These are phyloP conservation scores for Karstenula rhodostoma DNA, from an alignment of 2,329 filamentous ascomycete genomes.

Conservation along the genomic window DNA sequence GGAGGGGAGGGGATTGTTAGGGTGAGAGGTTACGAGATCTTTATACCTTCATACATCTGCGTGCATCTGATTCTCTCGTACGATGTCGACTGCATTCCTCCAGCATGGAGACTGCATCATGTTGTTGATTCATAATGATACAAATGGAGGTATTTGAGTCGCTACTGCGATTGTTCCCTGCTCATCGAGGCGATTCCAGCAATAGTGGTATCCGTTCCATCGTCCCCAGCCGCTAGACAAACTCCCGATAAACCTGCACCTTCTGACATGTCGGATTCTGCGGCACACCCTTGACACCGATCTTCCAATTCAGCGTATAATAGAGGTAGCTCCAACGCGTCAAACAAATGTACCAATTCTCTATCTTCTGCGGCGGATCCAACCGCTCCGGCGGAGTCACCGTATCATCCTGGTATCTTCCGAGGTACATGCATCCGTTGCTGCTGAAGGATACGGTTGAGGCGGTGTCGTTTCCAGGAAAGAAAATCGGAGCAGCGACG, in stretches of 20 bases:
- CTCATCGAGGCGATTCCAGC: too few relatives aligned
- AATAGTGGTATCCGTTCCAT: not conserved
- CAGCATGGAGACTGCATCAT: not conserved
- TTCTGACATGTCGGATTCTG: slow-evolving; percentile 55
- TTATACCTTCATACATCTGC: not conserved
- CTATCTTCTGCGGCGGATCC: slow-evolving; percentile 27
- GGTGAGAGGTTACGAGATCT: not conserved
- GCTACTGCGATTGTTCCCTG: not conserved
- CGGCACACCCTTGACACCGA: slow-evolving; percentile 44
- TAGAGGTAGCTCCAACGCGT: slow-evolving; percentile 50
- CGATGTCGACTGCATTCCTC: not conserved
- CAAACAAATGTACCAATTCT: slow-evolving; percentile 55
- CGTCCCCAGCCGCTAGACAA: slow-evolving; percentile 16
- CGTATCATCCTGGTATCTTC: slow-evolving; percentile 47
- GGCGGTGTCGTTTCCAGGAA: slow-evolving; percentile 27
- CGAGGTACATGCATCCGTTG: slow-evolving; percentile 48
- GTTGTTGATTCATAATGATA: not conserved
- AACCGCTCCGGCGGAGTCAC: slow-evolving; percentile 34
- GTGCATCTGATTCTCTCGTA: not conserved
- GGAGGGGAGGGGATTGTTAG: too few relatives aligned
- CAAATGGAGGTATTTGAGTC: not conserved
- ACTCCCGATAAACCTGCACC: slow-evolving; percentile 49
- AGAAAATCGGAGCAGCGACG: slow-evolving; percentile 51
- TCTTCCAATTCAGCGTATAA: slow-evolving; percentile 52
- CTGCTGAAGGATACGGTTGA: slow-evolving; percentile 49